Evolutionary conservation across 768 basidiomycete species (phyloP).

Genomic region (Rhizopogon vesiculosus): DNA sequence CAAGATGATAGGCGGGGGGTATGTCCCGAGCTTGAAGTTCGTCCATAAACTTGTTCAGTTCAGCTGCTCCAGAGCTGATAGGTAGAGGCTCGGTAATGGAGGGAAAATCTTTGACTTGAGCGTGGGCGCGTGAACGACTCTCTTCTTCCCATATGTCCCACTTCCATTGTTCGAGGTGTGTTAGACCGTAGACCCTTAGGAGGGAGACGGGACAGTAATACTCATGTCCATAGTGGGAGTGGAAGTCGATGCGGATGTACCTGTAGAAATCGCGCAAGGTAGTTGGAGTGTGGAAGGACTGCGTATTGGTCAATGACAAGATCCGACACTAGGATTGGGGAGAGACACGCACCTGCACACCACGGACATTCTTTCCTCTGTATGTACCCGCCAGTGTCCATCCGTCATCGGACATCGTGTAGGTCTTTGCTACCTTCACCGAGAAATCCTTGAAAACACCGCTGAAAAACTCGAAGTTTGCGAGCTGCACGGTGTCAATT

Average conservation of each 20-base stretch:
- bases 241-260: constrained; percentile 91
- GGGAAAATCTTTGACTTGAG: background rate
- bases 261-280: constrained; percentile 84
- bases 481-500: constrained; percentile 93
- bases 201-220: constrained; percentile 95
- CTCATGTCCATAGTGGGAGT: constrained; percentile 89
- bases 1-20: background rate
- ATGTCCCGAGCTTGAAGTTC: background rate
- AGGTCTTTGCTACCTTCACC: constrained; percentile 84
- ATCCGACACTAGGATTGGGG: background rate
- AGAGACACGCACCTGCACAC: constrained; percentile 68
- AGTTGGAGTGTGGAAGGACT: constrained; percentile 77
- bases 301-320: background rate
- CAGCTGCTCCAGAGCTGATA: background rate
- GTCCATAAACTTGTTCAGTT: constrained; percentile 1
- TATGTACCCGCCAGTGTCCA: constrained; percentile 78
- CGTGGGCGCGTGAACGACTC: constrained; percentile 39
- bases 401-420: constrained; percentile 50
- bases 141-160: constrained; percentile 82
- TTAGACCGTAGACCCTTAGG: constrained; percentile 90
- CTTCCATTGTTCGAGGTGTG: constrained; percentile 95
- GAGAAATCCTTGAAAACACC: constrained; percentile 92
- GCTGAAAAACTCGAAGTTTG: constrained; percentile 97
- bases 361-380: constrained; percentile 84
- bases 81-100: background rate